These are phyloP conservation scores for Penicillium rolfsii DNA, from an alignment of 2,329 filamentous ascomycete genomes.

Conservation along the genomic window DNA sequence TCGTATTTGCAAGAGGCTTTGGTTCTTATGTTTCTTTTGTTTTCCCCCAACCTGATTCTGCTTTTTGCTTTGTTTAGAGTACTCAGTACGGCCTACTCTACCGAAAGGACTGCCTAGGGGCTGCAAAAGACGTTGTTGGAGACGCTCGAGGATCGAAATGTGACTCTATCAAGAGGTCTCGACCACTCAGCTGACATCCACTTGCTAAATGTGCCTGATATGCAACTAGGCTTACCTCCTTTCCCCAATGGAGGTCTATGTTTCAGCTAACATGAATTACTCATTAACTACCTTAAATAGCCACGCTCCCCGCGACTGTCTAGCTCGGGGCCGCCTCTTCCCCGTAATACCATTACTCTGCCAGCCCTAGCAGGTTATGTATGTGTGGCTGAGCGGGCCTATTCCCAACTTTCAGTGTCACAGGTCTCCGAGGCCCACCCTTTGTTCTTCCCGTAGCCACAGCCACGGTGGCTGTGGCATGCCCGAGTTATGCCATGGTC, in stretches of 20 bases:
- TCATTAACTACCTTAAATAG: background rate
- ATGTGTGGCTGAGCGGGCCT: constrained; percentile 25
- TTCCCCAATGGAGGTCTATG: background rate
- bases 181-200: background rate
- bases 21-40: background rate
- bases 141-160: background rate
- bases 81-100: background rate
- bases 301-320: background rate
- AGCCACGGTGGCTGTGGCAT: constrained; percentile 26
- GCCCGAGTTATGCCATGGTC: constrained; percentile 10
- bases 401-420: constrained; percentile 20
- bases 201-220: background rate
- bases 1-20: background rate
- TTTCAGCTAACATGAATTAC: background rate
- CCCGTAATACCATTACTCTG: constrained; percentile 21
- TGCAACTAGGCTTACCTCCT: background rate
- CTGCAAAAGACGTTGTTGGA: background rate
- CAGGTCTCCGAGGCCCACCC: constrained; percentile 17
- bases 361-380: constrained; percentile 26
- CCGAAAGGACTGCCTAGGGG: background rate
- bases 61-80: background rate
- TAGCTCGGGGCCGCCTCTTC: background rate
- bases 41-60: background rate
- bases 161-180: background rate
- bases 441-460: constrained; percentile 13